Evolutionary conservation across 148 eudicot genomes (phyloP).

Genomic region (Silene uniflora): DNA sequence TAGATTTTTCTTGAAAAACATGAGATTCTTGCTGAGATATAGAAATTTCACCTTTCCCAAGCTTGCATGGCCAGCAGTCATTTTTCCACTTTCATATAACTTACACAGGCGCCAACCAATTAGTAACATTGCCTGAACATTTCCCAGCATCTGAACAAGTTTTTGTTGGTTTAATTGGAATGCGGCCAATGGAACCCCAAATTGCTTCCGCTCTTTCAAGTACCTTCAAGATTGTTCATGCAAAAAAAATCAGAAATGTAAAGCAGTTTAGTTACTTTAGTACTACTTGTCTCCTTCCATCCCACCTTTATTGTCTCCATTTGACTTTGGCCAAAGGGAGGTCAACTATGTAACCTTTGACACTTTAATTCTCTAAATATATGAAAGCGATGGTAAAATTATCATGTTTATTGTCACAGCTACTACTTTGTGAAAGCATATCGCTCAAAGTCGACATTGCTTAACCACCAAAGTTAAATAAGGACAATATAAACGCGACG

Average conservation of each 20-base stretch:
- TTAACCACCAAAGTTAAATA: background rate
- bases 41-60: constrained; percentile 64
- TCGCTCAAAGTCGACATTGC: background rate
- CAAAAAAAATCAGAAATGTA: background rate
- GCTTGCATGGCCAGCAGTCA: constrained; percentile 93
- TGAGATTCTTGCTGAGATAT: background rate
- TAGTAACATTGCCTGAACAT: constrained; percentile 82
- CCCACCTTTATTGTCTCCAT: too few species aligned
- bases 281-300: background rate
- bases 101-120: constrained; percentile 93
- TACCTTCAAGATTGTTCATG: constrained; percentile 42
- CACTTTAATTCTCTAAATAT: background rate
- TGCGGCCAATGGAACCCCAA: constrained; percentile 90
- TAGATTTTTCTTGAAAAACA: constrained; percentile 4
- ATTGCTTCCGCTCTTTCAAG: constrained; percentile 80
- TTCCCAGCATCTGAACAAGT: constrained; percentile 77
- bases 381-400: too few species aligned
- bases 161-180: constrained; percentile 90
- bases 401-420: background rate
- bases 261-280: background rate
- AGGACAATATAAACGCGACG: background rate
- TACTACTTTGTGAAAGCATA: background rate
- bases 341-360: background rate
- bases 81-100: constrained; percentile 78
- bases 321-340: background rate